Conservation (phyloP, 75 land plant species). For the Sequoiadendron giganteum region DNA sequence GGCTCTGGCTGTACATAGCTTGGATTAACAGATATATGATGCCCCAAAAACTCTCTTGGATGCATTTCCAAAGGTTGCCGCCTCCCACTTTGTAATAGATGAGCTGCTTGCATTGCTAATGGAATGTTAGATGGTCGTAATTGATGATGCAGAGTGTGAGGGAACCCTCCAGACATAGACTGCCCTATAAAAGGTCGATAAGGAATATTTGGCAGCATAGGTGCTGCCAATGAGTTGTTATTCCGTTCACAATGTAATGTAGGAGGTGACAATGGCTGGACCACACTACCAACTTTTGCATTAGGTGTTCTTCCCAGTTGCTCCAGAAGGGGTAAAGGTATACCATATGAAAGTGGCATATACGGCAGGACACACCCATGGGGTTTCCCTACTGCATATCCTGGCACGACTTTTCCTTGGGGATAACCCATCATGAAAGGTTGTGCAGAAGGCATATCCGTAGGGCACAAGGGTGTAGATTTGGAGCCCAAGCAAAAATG, state of each 20-base stretch:
- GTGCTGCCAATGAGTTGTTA: background rate
- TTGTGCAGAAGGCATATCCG: background rate
- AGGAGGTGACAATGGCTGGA: constrained; percentile 4
- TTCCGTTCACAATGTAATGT: background rate
- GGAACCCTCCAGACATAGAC: background rate
- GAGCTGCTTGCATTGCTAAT: background rate
- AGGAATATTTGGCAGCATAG: constrained; percentile 1
- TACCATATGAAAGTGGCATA: constrained; percentile 43
- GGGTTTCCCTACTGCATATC: constrained; percentile 18
- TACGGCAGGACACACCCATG: constrained; percentile 34
- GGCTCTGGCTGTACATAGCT: constrained; percentile 1
- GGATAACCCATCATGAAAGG: background rate
- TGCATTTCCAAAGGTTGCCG: background rate
- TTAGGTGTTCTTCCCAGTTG: constrained; percentile 28
- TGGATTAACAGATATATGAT: background rate
- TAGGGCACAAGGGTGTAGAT: background rate
- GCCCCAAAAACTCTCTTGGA: background rate
- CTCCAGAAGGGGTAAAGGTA: constrained; percentile 35
- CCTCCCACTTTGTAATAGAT: background rate
- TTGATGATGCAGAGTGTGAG: background rate
- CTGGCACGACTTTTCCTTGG: background rate
- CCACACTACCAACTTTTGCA: background rate
- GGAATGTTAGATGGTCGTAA: background rate
- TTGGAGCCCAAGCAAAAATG: constrained; percentile 38
- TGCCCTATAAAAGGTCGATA: background rate